These are phyloP conservation scores for Penicillium pulvis DNA, from an alignment of 495 filamentous ascomycete genomes.

Conservation along the genomic window DNA sequence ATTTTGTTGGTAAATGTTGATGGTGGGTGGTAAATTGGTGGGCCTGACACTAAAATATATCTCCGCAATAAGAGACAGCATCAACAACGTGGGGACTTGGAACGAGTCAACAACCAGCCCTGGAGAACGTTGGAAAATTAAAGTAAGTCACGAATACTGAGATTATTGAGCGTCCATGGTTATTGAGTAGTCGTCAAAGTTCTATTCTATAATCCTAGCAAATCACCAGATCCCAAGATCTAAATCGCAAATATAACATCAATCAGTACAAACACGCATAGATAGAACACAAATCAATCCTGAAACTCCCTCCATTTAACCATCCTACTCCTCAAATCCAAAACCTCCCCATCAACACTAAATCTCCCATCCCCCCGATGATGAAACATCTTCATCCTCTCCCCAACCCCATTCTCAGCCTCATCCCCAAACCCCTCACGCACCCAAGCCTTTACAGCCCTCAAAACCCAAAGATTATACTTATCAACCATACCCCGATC, in stretches of 20 bases:
- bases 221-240: not conserved
- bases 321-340: constrained; percentile 38
- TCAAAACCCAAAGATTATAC: constrained; percentile 40
- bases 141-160: too few relatives aligned
- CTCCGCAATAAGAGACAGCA: too few relatives aligned
- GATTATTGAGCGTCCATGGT: too few relatives aligned
- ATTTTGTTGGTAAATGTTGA: not conserved
- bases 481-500: constrained; percentile 38
- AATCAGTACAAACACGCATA: not conserved
- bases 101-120: too few relatives aligned
- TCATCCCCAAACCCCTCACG: constrained; percentile 12
- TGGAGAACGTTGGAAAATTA: too few relatives aligned
- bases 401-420: constrained; percentile 23
- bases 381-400: constrained; percentile 35
- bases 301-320: constrained; percentile 41
- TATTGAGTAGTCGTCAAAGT: too few relatives aligned
- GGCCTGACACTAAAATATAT: too few relatives aligned
- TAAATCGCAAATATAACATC: not conserved
- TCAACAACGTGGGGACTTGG: too few relatives aligned
- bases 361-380: constrained; percentile 40
- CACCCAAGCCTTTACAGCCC: constrained; percentile 20
- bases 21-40: too few relatives aligned
- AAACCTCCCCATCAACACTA: constrained; percentile 36
- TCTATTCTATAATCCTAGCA: too few relatives aligned
- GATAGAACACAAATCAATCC: constrained; percentile 21